Evolutionary conservation across 2,329 filamentous ascomycete genomes (phyloP).

Genomic region (Orbilia oligospora): DNA sequence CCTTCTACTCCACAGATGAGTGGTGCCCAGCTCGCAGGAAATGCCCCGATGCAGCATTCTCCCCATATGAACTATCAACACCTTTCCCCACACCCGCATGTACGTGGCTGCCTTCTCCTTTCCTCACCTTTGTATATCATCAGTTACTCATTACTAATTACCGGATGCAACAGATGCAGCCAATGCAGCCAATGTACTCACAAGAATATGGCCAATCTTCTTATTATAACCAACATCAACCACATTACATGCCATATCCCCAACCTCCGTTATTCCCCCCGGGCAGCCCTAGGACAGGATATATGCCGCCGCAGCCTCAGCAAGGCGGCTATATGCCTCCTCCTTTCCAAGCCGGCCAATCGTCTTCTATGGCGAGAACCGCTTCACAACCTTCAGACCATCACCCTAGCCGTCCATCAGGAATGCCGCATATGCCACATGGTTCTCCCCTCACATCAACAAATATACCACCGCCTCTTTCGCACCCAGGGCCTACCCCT

Average conservation of each 20-base stretch:
- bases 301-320: constrained; percentile 70
- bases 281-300: constrained; percentile 68
- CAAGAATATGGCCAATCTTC: constrained; percentile 63
- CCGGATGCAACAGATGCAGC: constrained; percentile 45
- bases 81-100: constrained; percentile 65
- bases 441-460: constrained; percentile 70
- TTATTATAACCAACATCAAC: constrained; percentile 64
- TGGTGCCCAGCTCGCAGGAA: constrained; percentile 75
- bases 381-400: constrained; percentile 80
- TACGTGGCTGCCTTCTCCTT: constrained; percentile 69
- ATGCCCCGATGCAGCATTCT: constrained; percentile 75
- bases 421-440: constrained; percentile 73
- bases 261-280: constrained; percentile 67
- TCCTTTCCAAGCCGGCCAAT: constrained; percentile 71
- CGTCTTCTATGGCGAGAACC: constrained; percentile 82
- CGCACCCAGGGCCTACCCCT: constrained; percentile 70
- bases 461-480: constrained; percentile 65
- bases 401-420: constrained; percentile 74
- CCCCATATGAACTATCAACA: constrained; percentile 74
- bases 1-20: constrained; percentile 80
- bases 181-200: constrained; percentile 53
- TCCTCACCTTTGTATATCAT: not conserved
- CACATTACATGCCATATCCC: constrained; percentile 40
- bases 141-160: constrained; percentile 50
- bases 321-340: constrained; percentile 69